phyloP scores from a whole-genome alignment of 2,329 filamentous ascomycete genomes.

The Fonsecaea multimorphosa region DNA sequence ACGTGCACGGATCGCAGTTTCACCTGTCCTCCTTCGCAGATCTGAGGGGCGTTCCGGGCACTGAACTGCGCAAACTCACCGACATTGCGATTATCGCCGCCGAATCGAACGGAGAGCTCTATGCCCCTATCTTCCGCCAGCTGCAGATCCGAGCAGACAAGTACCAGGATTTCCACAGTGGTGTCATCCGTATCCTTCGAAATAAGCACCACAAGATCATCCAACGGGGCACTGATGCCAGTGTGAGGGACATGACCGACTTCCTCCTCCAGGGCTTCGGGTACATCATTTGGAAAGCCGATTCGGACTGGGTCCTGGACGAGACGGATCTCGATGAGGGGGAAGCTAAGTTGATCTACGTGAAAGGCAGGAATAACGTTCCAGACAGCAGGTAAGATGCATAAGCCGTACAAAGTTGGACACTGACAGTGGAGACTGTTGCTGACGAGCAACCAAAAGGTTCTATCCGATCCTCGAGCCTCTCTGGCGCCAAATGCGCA shows the following conservation, averaged over 20 bases:
- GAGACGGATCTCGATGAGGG: conserved; percentile 25
- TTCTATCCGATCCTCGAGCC: conserved; percentile 27
- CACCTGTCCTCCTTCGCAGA: background rate
- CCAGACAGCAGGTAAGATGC: conserved; percentile 24
- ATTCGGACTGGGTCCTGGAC: conserved; percentile 28
- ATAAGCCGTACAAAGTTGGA: background rate
- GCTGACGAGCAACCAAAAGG: conserved; percentile 12
- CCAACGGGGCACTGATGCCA: conserved; percentile 21
- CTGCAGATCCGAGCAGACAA: conserved; percentile 33
- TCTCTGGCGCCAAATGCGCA: conserved; percentile 36
- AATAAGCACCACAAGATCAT: conserved; percentile 27
- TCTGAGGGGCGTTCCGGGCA: conserved; percentile 9
- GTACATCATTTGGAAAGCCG: conserved; percentile 29
- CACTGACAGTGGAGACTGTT: background rate
- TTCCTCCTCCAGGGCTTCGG: conserved; percentile 28
- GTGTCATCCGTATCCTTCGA: conserved; percentile 28
- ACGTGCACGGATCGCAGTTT: background rate
- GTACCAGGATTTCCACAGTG: conserved; percentile 29
- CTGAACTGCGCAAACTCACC: conserved; percentile 24
- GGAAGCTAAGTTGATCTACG: conserved; percentile 30
- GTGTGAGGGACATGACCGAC: conserved; percentile 21
- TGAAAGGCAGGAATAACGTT: conserved; percentile 11
- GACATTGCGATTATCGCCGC: background rate
- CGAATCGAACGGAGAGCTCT: conserved; percentile 22
- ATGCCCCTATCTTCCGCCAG: conserved; percentile 26